Conservation (phyloP, 495 filamentous ascomycete genomes). For the Rusavskia elegans region DNA sequence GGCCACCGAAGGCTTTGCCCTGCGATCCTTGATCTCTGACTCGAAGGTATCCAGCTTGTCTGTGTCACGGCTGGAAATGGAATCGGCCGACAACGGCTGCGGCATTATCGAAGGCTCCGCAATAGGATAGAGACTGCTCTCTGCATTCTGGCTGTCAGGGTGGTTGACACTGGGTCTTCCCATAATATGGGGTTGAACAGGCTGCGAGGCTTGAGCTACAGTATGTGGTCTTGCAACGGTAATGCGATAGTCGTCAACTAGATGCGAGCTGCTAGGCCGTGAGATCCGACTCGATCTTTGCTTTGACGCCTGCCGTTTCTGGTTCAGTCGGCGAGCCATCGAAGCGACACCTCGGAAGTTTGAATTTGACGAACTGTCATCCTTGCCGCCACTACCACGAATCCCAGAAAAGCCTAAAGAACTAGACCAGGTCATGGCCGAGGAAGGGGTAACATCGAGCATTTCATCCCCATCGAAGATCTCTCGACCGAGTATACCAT, state of each 20-base stretch:
- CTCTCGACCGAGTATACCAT: conserved; percentile 85
- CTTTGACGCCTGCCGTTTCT: neutral
- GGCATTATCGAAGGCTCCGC: too few species aligned
- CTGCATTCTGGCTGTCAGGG: too few species aligned
- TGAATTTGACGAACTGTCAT: neutral
- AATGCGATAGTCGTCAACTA: neutral
- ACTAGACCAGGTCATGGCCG: conserved; percentile 40
- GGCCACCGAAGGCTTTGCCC: neutral
- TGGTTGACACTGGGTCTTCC: too few species aligned
- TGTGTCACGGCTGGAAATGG: neutral
- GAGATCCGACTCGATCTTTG: neutral
- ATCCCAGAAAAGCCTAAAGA: conserved; percentile 7
- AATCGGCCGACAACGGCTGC: too few species aligned
- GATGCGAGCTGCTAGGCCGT: neutral
- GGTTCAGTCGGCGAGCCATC: neutral
- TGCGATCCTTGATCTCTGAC: neutral
- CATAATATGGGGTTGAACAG: neutral
- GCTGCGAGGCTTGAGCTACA: neutral
- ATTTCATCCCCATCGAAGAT: conserved; percentile 96
- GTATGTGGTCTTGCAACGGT: neutral
- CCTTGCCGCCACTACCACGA: conserved; percentile 1
- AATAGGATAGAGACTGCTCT: too few species aligned
- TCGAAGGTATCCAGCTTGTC: neutral
- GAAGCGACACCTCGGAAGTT: neutral
- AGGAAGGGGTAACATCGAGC: conserved; percentile 56